phyloP scores from a whole-genome alignment of 2,329 filamentous ascomycete species.

The Trichoderma hamatum region DNA sequence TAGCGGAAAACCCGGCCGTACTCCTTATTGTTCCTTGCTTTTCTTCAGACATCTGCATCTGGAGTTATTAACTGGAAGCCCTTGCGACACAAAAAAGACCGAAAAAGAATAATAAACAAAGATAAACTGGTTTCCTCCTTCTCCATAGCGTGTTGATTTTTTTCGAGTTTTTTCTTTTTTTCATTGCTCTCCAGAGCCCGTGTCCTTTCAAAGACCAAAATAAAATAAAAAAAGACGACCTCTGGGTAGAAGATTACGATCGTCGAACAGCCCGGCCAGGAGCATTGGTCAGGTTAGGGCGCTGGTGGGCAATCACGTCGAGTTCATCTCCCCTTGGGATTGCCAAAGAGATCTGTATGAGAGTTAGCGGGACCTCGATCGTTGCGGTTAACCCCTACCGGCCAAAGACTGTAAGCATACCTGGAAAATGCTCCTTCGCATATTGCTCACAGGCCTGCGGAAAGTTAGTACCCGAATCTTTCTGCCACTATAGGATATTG shows the following conservation, averaged over 20 bases:
- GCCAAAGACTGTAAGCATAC: conserved; percentile 39
- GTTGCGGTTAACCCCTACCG: conserved; percentile 28
- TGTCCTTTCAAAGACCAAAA: neutral
- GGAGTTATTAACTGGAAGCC: conserved; percentile 26
- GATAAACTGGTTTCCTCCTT: conserved; percentile 10
- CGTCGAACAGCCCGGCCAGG: conserved; percentile 16
- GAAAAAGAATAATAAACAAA: conserved; percentile 18
- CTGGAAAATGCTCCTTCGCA: conserved; percentile 90
- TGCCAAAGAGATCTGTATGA: conserved; percentile 44
- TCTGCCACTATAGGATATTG: neutral
- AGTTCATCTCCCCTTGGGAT: conserved; percentile 43
- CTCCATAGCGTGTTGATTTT: neutral
- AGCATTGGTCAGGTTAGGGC: conserved; percentile 8
- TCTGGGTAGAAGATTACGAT: conserved; percentile 1
- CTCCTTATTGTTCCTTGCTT: conserved; percentile 27
- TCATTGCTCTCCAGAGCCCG: neutral
- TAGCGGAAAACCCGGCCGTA: conserved; percentile 23
- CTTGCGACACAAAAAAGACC: conserved; percentile 10
- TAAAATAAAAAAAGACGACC: neutral
- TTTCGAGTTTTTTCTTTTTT: neutral
- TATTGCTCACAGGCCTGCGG: conserved; percentile 68
- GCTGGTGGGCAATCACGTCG: neutral
- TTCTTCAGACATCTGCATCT: conserved; percentile 21
- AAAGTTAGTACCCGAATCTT: neutral
- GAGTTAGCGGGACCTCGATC: conserved; percentile 38